Evolutionary conservation across 768 basidiomycete species (phyloP).

Genomic region (Lepiota venenata): DNA sequence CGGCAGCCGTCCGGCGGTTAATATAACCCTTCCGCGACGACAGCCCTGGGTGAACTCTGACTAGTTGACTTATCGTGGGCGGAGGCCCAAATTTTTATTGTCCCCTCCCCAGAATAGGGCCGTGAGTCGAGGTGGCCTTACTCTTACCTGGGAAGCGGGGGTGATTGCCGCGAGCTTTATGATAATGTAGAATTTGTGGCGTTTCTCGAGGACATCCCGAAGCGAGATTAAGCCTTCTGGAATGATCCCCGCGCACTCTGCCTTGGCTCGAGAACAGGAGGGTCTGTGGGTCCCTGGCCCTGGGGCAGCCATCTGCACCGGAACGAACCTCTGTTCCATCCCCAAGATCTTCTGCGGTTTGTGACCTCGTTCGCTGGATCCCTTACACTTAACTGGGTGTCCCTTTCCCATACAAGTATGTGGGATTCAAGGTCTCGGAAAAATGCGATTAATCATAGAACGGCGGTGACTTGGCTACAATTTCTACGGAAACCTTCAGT

Average conservation of each 20-base stretch:
- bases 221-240: constrained; percentile 10
- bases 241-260: background rate
- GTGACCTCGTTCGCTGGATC: background rate
- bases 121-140: background rate
- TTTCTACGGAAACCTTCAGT: background rate
- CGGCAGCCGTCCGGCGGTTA: constrained; percentile 7
- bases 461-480: background rate
- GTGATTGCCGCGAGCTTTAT: constrained; percentile 11
- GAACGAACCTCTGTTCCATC: no score
- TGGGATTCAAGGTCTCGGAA: background rate
- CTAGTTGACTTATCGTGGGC: constrained; percentile 1
- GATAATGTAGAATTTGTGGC: constrained; percentile 8
- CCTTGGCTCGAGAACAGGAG: background rate
- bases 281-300: background rate
- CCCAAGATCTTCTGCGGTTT: background rate
- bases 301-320: background rate
- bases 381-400: background rate
- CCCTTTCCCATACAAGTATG: background rate
- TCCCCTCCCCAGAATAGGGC: background rate
- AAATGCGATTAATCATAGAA: background rate
- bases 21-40: background rate
- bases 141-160: constrained; percentile 11
- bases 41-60: background rate
- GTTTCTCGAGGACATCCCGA: constrained; percentile 3
- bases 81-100: background rate